Conservation (phyloP, 2,329 filamentous ascomycete genomes). For the Apiospora rasikravindrae region DNA sequence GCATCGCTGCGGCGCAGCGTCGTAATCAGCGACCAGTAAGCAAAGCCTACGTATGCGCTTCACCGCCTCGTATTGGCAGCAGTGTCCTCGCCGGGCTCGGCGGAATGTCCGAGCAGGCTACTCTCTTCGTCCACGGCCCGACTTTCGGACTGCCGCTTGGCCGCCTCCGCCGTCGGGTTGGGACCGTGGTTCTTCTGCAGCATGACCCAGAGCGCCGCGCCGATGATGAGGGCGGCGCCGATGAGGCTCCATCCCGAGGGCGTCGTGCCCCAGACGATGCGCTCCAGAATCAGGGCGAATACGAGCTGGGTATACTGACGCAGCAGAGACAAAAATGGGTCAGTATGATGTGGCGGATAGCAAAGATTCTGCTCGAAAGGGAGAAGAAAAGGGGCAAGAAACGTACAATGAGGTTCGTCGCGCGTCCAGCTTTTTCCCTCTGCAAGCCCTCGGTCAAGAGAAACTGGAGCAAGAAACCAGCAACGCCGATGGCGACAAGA, state of each 20-base stretch:
- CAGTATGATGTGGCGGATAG: constrained; percentile 10
- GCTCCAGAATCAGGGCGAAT: constrained; percentile 28
- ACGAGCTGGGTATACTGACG: constrained; percentile 40
- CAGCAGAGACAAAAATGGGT: neutral
- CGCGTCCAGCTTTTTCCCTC: constrained; percentile 62
- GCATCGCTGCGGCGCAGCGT: neutral
- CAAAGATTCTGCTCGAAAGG: neutral
- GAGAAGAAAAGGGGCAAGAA: neutral
- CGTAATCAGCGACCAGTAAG: neutral
- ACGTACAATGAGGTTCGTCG: constrained; percentile 43
- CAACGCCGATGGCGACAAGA: constrained; percentile 65
- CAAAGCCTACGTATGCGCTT: neutral
- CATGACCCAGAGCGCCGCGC: constrained; percentile 48
- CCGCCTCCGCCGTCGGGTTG: constrained; percentile 26
- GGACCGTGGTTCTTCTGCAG: constrained; percentile 44
- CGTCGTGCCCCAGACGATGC: constrained; percentile 48
- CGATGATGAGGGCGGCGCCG: constrained; percentile 47
- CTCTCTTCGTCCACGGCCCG: constrained; percentile 42
- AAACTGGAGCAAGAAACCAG: constrained; percentile 81
- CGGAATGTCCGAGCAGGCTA: constrained; percentile 32
- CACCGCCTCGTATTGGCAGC: neutral
- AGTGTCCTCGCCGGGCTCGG: neutral
- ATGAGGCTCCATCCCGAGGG: constrained; percentile 45
- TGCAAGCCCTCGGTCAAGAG: constrained; percentile 75
- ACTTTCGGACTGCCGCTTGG: neutral